Base-by-base conservation (phyloP, 495 filamentous ascomycete genomes). In the Evansstolkia leycettana region DNA sequence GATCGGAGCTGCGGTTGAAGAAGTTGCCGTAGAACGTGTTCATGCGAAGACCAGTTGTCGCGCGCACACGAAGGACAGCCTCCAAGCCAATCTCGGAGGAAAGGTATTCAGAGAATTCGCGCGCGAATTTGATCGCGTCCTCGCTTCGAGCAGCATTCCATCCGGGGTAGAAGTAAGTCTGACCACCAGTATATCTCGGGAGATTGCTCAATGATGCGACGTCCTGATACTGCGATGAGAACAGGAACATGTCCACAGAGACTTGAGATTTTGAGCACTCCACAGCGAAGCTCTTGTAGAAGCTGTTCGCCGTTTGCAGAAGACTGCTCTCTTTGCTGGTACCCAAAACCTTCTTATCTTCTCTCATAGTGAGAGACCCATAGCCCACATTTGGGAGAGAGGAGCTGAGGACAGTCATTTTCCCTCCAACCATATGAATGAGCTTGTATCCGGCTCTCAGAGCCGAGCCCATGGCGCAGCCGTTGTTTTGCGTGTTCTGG, bases 231-330 rank as follows among this genome's bases (percentile, higher is more conserved):
- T 88, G 82, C 8, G 86, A 87, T 2, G 85, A 89, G 69, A 98
- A 98, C 30, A 98, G 70, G 66, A 98, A 98, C 90, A 98, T 98
- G 58, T 98, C 90, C 48, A 96, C 84, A 0, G 89, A 96, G 7
- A 98, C 89, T 54, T 98, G 90, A 40, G 88, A 88, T 62, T 98
- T 98, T 29, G 89, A 95, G 56, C 90, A 98, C 52, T 98, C 90
- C 5, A 98, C 92, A 2, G 90, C 90, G 54, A 98, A 98, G 51
- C 84, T 93, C 67, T 98, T 98, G 72, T 98, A 98, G 58, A 98
- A 98, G 43, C 82, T 81, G 62, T 81, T 93, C 9, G 72, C 83
- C 0, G 92, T 96, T 52, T 95, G 89, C 32, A 98, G 65, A 19
- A 98, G 69, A 36, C 66, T 65, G 45, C 72, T 83, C 51, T 98